Evolutionary conservation across 2,329 filamentous ascomycete genomes (phyloP), one percentile per base, ranked within the genome.

Genomic region (Penicillium paneum): DNA sequence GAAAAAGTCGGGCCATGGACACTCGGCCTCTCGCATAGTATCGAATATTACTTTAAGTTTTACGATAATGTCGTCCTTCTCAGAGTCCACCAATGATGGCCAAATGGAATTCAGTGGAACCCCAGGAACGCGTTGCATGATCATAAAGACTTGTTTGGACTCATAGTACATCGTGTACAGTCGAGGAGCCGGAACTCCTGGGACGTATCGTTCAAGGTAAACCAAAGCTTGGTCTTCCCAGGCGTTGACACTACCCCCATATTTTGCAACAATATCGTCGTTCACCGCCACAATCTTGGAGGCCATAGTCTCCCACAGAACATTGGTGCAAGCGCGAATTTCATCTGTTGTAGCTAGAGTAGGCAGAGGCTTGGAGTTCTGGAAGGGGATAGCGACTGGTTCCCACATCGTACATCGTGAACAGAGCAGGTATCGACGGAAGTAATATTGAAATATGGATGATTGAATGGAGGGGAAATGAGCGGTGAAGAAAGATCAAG

Each of bases 121-220:
- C 5, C 67, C 53, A 13, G 62, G 63, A 41, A 55, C 42, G 49
- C 63, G 63, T 52, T 69, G 63, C 66, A 70, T 69, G 46, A 68
- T 40, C 17, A 67, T 34, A 52, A 67, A 66, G 26, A 65, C 49
- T 45, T 65, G 24, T 5, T 64, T 40, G 35, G 49, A 49, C 40
- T 66, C 62, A 39, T 63, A 29, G 43, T 65, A 68, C 64, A 71
- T 70, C 19, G 64, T 62, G 53, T 69, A 68, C 26, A 71, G 59
- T 56, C 66, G 64, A 50, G 67, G 68, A 24, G 64, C 67, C 2
- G 63, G 61, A 49, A 69, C 47, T 48, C 56, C 45, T 29, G 66
- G 64, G 43, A 67, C 59, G 19, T 70, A 48, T 52, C 60, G 63
- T 51, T 70, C 65, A 32, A 69, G 64, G 26, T 64, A 66, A 43